These are phyloP conservation scores for Lichtheimia corymbifera DNA, from an alignment of 371 early-diverging fungal species.

Conservation along the genomic window DNA sequence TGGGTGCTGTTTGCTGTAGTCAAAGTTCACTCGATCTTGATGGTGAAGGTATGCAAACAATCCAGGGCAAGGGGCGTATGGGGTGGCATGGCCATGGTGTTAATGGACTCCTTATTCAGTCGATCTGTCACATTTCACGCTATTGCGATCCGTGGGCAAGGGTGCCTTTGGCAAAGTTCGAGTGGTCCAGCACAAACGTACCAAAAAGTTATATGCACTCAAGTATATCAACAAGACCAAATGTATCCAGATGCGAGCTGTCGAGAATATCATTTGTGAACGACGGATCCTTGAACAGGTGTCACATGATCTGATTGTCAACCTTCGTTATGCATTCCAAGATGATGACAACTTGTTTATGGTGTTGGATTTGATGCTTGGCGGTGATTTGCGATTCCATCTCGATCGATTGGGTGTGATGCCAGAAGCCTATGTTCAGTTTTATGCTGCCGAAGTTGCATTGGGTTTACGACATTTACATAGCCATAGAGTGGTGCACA, in stretches of 20 bases:
- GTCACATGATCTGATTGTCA: slow-evolving; percentile 52
- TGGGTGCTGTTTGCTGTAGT: slow-evolving; percentile 48
- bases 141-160: slow-evolving; percentile 67
- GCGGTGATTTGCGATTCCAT: slow-evolving; percentile 88
- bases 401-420: slow-evolving; percentile 61
- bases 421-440: slow-evolving; percentile 70
- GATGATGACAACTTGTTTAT: slow-evolving; percentile 79
- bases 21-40: slow-evolving; percentile 41
- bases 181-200: slow-evolving; percentile 79
- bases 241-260: slow-evolving; percentile 56
- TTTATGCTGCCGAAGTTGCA: slow-evolving; percentile 76
- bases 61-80: not conserved
- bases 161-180: slow-evolving; percentile 80
- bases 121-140: slow-evolving; percentile 64
- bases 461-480: slow-evolving; percentile 74
- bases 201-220: slow-evolving; percentile 52
- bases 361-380: slow-evolving; percentile 77
- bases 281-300: slow-evolving; percentile 55
- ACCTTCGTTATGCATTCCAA: slow-evolving; percentile 78
- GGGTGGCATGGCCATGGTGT: not conserved
- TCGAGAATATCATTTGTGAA: slow-evolving; percentile 56
- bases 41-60: slow-evolving; percentile 35
- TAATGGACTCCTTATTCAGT: slow-evolving; percentile 27
- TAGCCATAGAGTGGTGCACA: slow-evolving; percentile 53
- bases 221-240: slow-evolving; percentile 60